These are phyloP conservation scores for Colletotrichum euphorbiae DNA, from an alignment of 2,329 filamentous ascomycete genomes.

Conservation along the genomic window DNA sequence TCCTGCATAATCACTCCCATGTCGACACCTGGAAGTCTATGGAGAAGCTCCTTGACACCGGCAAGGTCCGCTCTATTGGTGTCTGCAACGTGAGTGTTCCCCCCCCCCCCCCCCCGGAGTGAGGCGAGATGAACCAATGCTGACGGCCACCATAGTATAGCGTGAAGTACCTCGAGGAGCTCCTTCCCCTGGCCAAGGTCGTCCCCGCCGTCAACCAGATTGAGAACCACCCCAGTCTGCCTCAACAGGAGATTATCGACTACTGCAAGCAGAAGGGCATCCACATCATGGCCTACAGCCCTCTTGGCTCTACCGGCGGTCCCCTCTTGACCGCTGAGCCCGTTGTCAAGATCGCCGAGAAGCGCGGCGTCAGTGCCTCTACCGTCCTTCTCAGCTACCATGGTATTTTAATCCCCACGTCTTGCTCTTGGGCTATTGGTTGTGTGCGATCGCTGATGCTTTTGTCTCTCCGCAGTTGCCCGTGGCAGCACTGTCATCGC, in stretches of 20 bases:
- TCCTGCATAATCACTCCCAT: conserved; percentile 76
- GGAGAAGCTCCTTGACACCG: conserved; percentile 72
- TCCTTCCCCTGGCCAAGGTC: conserved; percentile 63
- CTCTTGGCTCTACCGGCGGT: conserved; percentile 72
- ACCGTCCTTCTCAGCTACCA: conserved; percentile 79
- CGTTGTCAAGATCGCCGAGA: conserved; percentile 72
- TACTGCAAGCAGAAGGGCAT: conserved; percentile 76
- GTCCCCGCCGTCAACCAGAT: conserved; percentile 78
- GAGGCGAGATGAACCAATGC: neutral
- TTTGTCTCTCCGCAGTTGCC: conserved; percentile 61
- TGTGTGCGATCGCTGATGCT: conserved; percentile 2
- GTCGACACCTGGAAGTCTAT: conserved; percentile 82
- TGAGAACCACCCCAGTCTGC: conserved; percentile 78
- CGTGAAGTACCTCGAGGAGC: conserved; percentile 65
- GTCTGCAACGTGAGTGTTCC: conserved; percentile 63
- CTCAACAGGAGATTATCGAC: conserved; percentile 78
- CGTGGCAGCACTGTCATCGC: conserved; percentile 77
- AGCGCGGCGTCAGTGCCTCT: conserved; percentile 69
- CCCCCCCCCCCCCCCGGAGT: neutral
- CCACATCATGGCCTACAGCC: conserved; percentile 78
- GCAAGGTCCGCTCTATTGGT: conserved; percentile 66
- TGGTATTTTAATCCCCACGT: conserved; percentile 58
- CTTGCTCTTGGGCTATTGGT: neutral
- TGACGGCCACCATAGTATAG: conserved; percentile 57
- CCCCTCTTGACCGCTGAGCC: conserved; percentile 73